phyloP scores from a whole-genome alignment of 768 basidiomycete genomes.

The Tubosaeta brunneosetosa region DNA sequence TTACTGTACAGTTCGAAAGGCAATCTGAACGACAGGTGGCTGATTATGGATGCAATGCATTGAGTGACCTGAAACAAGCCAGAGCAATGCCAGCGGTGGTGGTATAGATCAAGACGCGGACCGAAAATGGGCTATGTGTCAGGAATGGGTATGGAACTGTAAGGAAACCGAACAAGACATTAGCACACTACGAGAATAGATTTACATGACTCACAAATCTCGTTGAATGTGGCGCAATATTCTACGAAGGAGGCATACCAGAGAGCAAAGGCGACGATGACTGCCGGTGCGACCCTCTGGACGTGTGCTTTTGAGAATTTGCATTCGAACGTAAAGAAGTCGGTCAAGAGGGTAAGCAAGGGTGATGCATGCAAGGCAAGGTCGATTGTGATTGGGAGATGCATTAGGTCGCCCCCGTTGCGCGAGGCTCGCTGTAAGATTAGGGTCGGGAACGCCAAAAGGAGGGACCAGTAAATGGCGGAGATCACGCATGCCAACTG shows the following conservation, averaged over 20 bases:
- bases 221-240: constrained; percentile 57
- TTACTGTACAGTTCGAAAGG: neutral
- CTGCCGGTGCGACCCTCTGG: constrained; percentile 13
- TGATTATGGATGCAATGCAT: constrained; percentile 46
- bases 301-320: constrained; percentile 39
- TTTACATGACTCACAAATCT: constrained; percentile 45
- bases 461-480: constrained; percentile 65
- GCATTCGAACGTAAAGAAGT: constrained; percentile 65
- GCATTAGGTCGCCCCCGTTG: constrained; percentile 16
- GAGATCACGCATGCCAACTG: constrained; percentile 47
- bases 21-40: neutral
- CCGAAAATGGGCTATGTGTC: constrained; percentile 48
- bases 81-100: constrained; percentile 49
- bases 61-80: constrained; percentile 53
- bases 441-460: constrained; percentile 50
- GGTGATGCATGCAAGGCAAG: constrained; percentile 65
- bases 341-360: constrained; percentile 49
- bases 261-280: constrained; percentile 24
- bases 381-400: constrained; percentile 53
- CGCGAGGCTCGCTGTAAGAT: constrained; percentile 36
- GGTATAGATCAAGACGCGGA: constrained; percentile 58
- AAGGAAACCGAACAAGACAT: neutral
- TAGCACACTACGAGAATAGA: neutral
- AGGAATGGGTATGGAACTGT: constrained; percentile 84
- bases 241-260: constrained; percentile 68